Percentiles rank a stretch among this genome's conserved stretches.
Conservation (phyloP, 306 rosid genomes). For the Sesbania bispinosa region DNA sequence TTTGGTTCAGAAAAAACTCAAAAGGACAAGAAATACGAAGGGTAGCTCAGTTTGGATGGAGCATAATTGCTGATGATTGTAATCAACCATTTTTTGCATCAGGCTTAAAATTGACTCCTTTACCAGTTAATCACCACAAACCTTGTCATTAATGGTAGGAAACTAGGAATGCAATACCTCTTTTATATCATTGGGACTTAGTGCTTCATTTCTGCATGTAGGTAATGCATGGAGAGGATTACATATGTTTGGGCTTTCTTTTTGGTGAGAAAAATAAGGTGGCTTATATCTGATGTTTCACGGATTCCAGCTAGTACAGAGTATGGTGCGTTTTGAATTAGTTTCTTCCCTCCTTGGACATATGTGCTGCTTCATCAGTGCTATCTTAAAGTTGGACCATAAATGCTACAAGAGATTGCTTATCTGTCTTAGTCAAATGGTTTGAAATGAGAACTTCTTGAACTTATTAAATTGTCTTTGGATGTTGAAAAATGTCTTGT, state of each 20-base stretch:
- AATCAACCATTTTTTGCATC: constrained; percentile 74
- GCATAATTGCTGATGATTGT: constrained; percentile 45
- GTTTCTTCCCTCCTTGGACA: neutral
- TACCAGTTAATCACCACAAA: constrained; percentile 57
- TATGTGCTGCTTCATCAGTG: neutral
- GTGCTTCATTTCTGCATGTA: constrained; percentile 30
- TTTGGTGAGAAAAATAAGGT: constrained; percentile 68
- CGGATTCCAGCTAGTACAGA: constrained; percentile 78
- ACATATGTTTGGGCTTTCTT: constrained; percentile 74
- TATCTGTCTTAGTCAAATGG: neutral
- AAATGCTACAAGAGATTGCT: neutral
- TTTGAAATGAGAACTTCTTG: neutral
- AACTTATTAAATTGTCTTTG: neutral
- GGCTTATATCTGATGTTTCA: constrained; percentile 88
- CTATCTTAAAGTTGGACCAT: neutral
- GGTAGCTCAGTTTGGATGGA: constrained; percentile 85
- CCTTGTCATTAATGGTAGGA: constrained; percentile 15
- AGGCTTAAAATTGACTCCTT: constrained; percentile 64
- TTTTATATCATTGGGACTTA: constrained; percentile 8
- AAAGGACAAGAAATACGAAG: constrained; percentile 84
- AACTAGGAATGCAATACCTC: neutral
- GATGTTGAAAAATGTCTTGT: neutral
- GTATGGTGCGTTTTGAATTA: constrained; percentile 46
- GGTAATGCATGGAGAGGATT: constrained; percentile 94
- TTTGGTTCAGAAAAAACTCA: constrained; percentile 59